Conservation (phyloP, 441 rosid species). For the Flueggea neowawraea region DNA sequence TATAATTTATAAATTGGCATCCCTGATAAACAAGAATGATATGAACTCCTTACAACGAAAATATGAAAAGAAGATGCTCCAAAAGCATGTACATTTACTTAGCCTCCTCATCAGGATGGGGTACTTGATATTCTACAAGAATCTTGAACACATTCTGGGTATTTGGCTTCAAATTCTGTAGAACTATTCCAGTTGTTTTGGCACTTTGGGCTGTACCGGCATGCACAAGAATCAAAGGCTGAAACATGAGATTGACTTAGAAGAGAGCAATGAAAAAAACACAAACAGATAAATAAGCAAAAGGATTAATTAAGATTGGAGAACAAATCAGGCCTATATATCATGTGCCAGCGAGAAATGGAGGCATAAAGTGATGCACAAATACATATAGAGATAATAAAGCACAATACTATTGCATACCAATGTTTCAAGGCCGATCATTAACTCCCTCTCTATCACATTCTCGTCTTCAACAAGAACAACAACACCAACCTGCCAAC, state of each 20-base stretch:
- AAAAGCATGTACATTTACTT: constrained; percentile 10
- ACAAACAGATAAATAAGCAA: no score
- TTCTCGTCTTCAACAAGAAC: constrained; percentile 70
- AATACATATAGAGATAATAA: neutral
- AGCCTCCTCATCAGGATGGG: constrained; percentile 90
- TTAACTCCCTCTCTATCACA: constrained; percentile 55
- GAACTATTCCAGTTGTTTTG: constrained; percentile 80
- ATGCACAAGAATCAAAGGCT: constrained; percentile 79
- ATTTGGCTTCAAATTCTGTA: constrained; percentile 89
- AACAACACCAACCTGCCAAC: constrained; percentile 80
- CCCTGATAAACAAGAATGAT: constrained; percentile 33
- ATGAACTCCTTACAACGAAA: neutral
- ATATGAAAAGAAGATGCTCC: neutral
- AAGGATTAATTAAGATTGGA: no score
- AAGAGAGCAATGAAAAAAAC: constrained; percentile 84
- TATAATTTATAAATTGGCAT: constrained; percentile 72
- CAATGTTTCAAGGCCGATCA: constrained; percentile 81
- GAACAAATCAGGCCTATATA: no score
- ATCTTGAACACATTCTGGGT: constrained; percentile 92
- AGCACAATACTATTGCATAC: constrained; percentile 32
- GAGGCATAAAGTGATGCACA: no score
- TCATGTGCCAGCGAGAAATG: no score
- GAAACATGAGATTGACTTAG: constrained; percentile 71
- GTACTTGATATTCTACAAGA: constrained; percentile 72
- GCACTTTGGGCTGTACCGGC: constrained; percentile 62